phyloP scores from a whole-genome alignment of 345 rosid genomes.

The Mercurialis annua region DNA sequence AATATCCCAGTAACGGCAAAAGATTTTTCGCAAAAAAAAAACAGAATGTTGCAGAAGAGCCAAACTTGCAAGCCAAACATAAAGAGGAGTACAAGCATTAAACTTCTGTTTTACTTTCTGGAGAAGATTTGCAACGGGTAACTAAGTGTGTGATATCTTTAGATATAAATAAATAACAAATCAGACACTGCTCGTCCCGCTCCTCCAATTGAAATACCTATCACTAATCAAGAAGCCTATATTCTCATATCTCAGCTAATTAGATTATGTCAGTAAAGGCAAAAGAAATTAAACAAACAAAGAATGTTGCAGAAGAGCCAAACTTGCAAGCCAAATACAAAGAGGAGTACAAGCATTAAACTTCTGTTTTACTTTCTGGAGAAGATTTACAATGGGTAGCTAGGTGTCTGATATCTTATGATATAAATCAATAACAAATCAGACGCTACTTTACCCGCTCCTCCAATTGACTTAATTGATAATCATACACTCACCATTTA shows the following conservation, averaged over 20 bases:
- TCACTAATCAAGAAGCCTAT: background rate
- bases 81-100: slow-evolving; percentile 41
- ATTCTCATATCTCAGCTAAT: background rate
- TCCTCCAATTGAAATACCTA: background rate
- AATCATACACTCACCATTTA: background rate
- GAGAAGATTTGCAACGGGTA: slow-evolving; percentile 35
- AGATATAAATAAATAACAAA: slow-evolving; percentile 13
- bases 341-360: slow-evolving; percentile 43
- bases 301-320: slow-evolving; percentile 54
- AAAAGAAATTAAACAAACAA: background rate
- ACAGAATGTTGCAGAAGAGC: slow-evolving; percentile 51
- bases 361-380: slow-evolving; percentile 40
- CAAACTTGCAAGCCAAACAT: slow-evolving; percentile 48
- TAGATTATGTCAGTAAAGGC: background rate
- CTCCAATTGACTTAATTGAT: slow-evolving; percentile 25
- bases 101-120: slow-evolving; percentile 38
- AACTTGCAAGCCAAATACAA: slow-evolving; percentile 45
- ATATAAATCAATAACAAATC: slow-evolving; percentile 19
- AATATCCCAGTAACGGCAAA: background rate
- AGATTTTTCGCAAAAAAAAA: background rate
- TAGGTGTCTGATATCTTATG: slow-evolving; percentile 28
- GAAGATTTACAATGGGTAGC: slow-evolving; percentile 31
- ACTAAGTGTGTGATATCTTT: slow-evolving; percentile 27
- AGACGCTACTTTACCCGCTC: slow-evolving; percentile 37
- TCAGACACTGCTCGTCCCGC: slow-evolving; percentile 35